Conservation (phyloP, 2,329 filamentous ascomycete species). For the Aspergillus calidoustus region DNA sequence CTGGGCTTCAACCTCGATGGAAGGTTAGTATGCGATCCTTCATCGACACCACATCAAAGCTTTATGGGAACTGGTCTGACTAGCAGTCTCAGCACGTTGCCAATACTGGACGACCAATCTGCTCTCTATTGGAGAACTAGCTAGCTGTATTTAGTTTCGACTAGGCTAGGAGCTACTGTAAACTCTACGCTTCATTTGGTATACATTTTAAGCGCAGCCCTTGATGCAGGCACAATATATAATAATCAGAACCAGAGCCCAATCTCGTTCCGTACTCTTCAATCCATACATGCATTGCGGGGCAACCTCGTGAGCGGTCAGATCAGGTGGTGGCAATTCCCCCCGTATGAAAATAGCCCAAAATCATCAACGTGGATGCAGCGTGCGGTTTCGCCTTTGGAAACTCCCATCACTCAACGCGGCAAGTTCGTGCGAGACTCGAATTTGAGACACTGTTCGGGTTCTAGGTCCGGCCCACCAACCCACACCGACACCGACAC, state of each 20-base stretch:
- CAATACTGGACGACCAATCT: neutral
- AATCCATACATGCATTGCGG: too few species aligned
- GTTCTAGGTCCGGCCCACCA: too few species aligned
- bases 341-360: too few species aligned
- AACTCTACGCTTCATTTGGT: neutral
- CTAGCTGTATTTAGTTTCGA: slow-evolving; percentile 10
- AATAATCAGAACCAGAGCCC: neutral
- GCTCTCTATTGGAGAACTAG: neutral
- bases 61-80: slow-evolving; percentile 6
- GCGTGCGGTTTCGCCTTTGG: too few species aligned
- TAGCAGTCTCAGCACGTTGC: neutral
- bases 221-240: neutral
- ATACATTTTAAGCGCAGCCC: neutral
- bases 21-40: slow-evolving; percentile 7
- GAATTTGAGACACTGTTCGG: too few species aligned
- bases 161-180: slow-evolving; percentile 7
- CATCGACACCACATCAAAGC: neutral
- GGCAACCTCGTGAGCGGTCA: too few species aligned
- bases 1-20: neutral
- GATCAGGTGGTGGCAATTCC: too few species aligned
- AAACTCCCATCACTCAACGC: too few species aligned
- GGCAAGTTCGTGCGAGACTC: too few species aligned
- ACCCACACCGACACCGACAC: neutral
- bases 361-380: too few species aligned
- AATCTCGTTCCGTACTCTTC: too few species aligned